Evolutionary conservation across 257 asterid species (phyloP), one percentile per base, ranked within the genome.

Genomic region (Gentiana straminea): DNA sequence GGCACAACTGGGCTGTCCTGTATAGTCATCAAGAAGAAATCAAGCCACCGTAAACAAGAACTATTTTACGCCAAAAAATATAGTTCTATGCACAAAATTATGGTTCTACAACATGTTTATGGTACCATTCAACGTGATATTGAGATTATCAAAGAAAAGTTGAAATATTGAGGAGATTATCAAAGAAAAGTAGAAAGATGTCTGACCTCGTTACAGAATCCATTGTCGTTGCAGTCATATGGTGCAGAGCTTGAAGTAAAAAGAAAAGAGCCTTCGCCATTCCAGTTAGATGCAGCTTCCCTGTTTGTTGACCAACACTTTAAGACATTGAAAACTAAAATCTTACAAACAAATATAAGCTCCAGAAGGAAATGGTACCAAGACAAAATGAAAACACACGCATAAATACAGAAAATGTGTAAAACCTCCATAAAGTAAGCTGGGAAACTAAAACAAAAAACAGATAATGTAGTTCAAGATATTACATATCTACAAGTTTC

Each of bases 231-330:
- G 90, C 97, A 80, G 77, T 88, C 94, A 70, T 80, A 92, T 37
- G 83, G 91, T 61, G 94, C 99, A 15, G 99, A 88, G 78, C 97
- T 88, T 54, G 99, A 92, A 65, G 95, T 92, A 67, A 92, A 85
- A 12, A 92, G 67, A 77, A 92, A 92, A 64, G 94, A 76, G 51
- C 99, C 99, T 75, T 88, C 94, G 52, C 97, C 97, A 45, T 72
- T 83, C 99, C 99, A 92, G 44, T 65, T 81, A 57, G 82, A 77
- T 50, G 88, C 81, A 52, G 99, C 97, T 55, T 81, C 94, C 77
- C 99, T 92, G 77, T 65, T 60, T 35, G 59, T 55, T 3, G 49
- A 56, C 57, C 55, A 24, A 50, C 13, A 46, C 35, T 66, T 47
- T 49, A 45, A 41, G 37, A 45, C 33, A 8, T 34, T 32, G 7